These are phyloP conservation scores for Meira nashicola DNA, from an alignment of 1,284 basidiomycete genomes.

Conservation along the genomic window DNA sequence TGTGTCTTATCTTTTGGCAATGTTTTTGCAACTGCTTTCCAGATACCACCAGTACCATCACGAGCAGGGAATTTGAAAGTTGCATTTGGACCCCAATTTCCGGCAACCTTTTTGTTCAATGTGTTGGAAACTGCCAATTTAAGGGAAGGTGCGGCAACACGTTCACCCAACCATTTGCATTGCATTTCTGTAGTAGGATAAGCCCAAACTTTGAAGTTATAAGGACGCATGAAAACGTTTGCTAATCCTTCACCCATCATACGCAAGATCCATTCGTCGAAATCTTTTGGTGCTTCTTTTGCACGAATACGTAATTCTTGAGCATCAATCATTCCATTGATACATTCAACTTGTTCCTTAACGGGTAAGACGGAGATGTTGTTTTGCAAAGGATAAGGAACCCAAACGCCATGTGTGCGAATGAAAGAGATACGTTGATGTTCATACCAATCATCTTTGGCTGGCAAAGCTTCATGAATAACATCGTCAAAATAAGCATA, in stretches of 20 bases:
- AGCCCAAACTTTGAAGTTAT: slow-evolving; percentile 61
- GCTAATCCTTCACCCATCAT: slow-evolving; percentile 58
- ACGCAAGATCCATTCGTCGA: slow-evolving; percentile 58
- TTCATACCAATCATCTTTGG: slow-evolving; percentile 56
- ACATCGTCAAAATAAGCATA: slow-evolving; percentile 59
- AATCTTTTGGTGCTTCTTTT: slow-evolving; percentile 53
- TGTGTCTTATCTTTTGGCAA: slow-evolving; percentile 55
- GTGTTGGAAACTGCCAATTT: slow-evolving; percentile 58
- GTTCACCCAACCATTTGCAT: slow-evolving; percentile 60
- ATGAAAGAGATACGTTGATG: slow-evolving; percentile 60
- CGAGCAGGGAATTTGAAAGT: slow-evolving; percentile 59
- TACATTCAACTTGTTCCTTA: slow-evolving; percentile 57
- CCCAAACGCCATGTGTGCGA: slow-evolving; percentile 57
- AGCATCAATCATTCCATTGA: slow-evolving; percentile 58
- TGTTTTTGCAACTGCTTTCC: slow-evolving; percentile 58
- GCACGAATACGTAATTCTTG: slow-evolving; percentile 51
- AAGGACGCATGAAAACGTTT: slow-evolving; percentile 59
- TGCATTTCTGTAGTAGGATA: slow-evolving; percentile 59
- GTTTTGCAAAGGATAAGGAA: slow-evolving; percentile 58
- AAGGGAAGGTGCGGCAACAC: slow-evolving; percentile 58
- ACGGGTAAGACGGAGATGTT: slow-evolving; percentile 58
- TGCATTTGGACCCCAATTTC: slow-evolving; percentile 60
- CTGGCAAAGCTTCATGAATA: slow-evolving; percentile 57
- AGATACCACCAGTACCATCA: slow-evolving; percentile 59
- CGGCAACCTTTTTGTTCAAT: slow-evolving; percentile 57